These are phyloP conservation scores for Boletus vermiculosoides DNA, from an alignment of 768 basidiomycete species.

Conservation along the genomic window DNA sequence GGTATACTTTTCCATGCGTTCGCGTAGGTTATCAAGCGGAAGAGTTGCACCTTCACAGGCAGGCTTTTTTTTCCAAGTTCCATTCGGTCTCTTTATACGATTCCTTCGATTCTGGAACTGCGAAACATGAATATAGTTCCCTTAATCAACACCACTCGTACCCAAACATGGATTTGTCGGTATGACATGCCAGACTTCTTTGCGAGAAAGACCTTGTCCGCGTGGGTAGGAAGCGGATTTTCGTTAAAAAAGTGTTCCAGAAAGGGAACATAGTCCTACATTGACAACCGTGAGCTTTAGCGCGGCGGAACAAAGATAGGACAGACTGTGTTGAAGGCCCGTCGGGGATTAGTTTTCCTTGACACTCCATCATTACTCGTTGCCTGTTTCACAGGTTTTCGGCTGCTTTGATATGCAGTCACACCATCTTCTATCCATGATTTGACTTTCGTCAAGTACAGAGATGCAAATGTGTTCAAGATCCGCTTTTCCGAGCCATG, in stretches of 20 bases:
- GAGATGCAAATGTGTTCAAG: not conserved
- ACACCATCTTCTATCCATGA: slow-evolving; percentile 1
- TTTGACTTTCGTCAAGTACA: not conserved
- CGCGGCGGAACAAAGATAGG: not conserved
- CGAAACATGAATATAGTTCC: not conserved
- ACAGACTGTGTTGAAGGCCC: not conserved
- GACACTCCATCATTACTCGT: not conserved
- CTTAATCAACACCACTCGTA: not conserved
- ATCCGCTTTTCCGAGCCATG: not conserved
- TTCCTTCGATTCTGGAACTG: slow-evolving; percentile 6
- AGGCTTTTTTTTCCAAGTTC: not conserved
- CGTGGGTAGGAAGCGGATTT: not conserved
- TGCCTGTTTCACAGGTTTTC: not conserved
- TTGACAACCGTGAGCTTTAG: not conserved
- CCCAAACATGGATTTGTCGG: slow-evolving; percentile 8
- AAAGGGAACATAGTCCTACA: not conserved
- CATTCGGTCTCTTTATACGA: not conserved
- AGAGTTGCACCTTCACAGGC: not conserved
- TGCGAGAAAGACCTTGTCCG: slow-evolving; percentile 1
- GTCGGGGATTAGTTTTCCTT: not conserved
- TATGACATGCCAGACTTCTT: slow-evolving; percentile 4
- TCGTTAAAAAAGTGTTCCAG: slow-evolving; percentile 6
- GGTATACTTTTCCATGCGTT: not conserved
- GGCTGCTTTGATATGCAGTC: not conserved
- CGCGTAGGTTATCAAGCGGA: not conserved